Percentiles rank a stretch among this genome's conserved stretches.
phyloP scores from a whole-genome alignment of 169 alveolate genomes.

The Plasmodium gonderi region DNA sequence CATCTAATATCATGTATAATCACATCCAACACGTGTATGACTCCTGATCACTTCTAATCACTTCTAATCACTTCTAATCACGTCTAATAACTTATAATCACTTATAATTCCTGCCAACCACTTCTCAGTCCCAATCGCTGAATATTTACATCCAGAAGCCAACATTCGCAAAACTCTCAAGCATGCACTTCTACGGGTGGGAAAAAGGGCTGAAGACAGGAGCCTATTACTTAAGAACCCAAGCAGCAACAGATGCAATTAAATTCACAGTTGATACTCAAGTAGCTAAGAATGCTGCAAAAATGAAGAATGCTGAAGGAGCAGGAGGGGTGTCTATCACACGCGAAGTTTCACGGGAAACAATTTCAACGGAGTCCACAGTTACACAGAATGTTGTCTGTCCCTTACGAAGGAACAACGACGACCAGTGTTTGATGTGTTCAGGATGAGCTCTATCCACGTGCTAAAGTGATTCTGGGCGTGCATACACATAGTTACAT shows the following conservation, averaged over 20 bases:
- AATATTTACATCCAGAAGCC: constrained; percentile 97
- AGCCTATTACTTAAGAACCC: constrained; percentile 96
- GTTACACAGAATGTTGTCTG: constrained; percentile 51
- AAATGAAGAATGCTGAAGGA: constrained; percentile 44
- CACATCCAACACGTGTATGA: too few species aligned
- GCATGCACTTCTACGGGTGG: constrained; percentile 99
- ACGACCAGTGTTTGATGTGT: constrained; percentile 85
- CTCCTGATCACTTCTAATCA: not conserved
- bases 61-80: not conserved
- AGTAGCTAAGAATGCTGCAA: constrained; percentile 82
- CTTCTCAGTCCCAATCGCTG: constrained; percentile 93
- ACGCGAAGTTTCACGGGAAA: constrained; percentile 74
- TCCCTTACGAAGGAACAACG: constrained; percentile 64
- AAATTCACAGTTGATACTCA: constrained; percentile 96
- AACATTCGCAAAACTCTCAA: constrained; percentile 94
- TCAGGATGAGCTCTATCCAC: constrained; percentile 80
- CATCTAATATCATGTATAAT: too few species aligned
- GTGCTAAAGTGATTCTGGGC: not conserved
- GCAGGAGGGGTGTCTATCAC: constrained; percentile 29
- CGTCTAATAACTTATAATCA: not conserved
- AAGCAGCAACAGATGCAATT: constrained; percentile 98
- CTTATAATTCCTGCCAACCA: not conserved
- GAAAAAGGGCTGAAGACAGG: constrained; percentile 98
- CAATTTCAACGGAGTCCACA: constrained; percentile 71
- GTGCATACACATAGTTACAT: not conserved